These are phyloP conservation scores for Tagetes patula DNA, from an alignment of 129 eudicot species.

Conservation along the genomic window DNA sequence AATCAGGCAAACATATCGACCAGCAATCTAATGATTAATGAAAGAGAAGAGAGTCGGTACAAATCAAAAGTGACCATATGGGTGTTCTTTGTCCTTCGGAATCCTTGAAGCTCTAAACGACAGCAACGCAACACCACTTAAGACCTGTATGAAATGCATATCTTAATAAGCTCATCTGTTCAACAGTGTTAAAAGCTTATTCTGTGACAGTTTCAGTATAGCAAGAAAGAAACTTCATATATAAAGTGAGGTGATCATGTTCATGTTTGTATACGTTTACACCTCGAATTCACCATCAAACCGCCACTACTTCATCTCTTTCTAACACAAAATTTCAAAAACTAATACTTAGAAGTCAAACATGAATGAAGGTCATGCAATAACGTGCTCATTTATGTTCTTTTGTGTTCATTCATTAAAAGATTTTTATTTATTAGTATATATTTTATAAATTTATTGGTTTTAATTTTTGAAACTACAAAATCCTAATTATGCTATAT, in stretches of 20 bases:
- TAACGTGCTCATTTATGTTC: too few relatives aligned
- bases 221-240: neutral
- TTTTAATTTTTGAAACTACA: too few relatives aligned
- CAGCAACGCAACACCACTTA: slow-evolving; percentile 87
- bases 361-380: too few relatives aligned
- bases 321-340: neutral
- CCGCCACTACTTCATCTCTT: neutral
- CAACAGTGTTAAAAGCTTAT: neutral
- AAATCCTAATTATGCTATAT: too few relatives aligned
- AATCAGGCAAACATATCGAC: neutral
- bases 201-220: neutral
- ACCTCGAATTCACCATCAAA: neutral
- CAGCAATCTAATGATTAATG: slow-evolving; percentile 20
- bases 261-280: neutral
- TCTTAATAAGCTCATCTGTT: slow-evolving; percentile 5
- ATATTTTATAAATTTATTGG: too few relatives aligned
- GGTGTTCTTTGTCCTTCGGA: slow-evolving; percentile 99
- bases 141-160: slow-evolving; percentile 53
- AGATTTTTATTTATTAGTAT: too few relatives aligned
- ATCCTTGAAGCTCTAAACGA: slow-evolving; percentile 87
- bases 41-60: slow-evolving; percentile 62
- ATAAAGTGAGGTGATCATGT: neutral
- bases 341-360: neutral
- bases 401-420: too few relatives aligned
- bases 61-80: slow-evolving; percentile 93